phyloP scores from a whole-genome alignment of 768 basidiomycete genomes.

The Lepiota brunneoincarnata region DNA sequence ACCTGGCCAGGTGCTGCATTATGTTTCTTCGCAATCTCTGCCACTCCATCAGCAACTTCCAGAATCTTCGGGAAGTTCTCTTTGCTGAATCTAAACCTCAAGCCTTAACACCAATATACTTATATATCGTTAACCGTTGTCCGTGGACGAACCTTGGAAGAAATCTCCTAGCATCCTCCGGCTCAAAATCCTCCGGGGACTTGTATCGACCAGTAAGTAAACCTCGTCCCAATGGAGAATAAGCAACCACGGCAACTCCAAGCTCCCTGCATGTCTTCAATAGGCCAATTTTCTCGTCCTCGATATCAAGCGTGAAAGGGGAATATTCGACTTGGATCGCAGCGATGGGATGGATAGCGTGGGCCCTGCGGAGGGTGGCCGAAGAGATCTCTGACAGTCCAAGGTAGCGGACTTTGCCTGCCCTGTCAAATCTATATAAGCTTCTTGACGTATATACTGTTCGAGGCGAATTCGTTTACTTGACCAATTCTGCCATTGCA shows the following conservation, averaged over 20 bases:
- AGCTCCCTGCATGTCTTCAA: slow-evolving; percentile 44
- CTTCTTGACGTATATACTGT: too few species aligned
- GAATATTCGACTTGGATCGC: slow-evolving; percentile 51
- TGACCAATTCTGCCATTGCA: slow-evolving; percentile 50
- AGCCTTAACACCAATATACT: slow-evolving; percentile 15
- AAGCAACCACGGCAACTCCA: slow-evolving; percentile 46
- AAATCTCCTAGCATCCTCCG: slow-evolving; percentile 40
- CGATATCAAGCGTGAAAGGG: slow-evolving; percentile 45
- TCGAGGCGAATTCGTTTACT: slow-evolving; percentile 22
- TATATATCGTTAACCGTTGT: slow-evolving; percentile 14
- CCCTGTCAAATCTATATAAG: not conserved
- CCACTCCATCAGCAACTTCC: slow-evolving; percentile 37
- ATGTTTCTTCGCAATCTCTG: slow-evolving; percentile 34
- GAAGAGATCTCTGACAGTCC: slow-evolving; percentile 52
- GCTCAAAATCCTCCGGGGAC: slow-evolving; percentile 36
- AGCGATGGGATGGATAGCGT: slow-evolving; percentile 46
- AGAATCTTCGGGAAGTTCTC: slow-evolving; percentile 48
- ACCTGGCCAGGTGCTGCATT: slow-evolving; percentile 44
- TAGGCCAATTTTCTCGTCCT: slow-evolving; percentile 37
- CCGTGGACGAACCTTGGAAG: slow-evolving; percentile 33
- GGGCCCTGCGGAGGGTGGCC: slow-evolving; percentile 45
- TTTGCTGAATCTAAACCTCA: slow-evolving; percentile 15
- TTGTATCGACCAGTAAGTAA: slow-evolving; percentile 39
- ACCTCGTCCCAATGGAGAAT: slow-evolving; percentile 50
- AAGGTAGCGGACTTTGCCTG: slow-evolving; percentile 39